Base-by-base conservation (phyloP, 768 basidiomycete genomes). In the Chalciporus piperatus region DNA sequence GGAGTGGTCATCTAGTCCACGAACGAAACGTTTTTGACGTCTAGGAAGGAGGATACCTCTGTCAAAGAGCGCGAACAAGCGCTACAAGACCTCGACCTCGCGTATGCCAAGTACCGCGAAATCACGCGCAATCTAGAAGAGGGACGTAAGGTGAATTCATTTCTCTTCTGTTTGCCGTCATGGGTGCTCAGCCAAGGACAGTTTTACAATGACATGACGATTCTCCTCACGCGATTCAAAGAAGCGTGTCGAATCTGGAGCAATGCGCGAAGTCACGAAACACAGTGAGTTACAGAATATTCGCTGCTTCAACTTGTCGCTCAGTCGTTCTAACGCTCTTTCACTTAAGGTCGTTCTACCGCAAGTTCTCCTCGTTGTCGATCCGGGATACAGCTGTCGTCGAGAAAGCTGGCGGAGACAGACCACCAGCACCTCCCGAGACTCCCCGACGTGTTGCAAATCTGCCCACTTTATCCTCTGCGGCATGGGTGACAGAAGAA, bases 181-280 rank as follows among this genome's bases (percentile, higher is more conserved):
- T 16, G 42, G 10, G 32, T 37, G 0, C 9, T 50, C 1, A 51
- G 33, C 48, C n/a, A 0, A 7, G 37, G 35, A n/a, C 55, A 94
- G 89, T 98, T 98, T 63, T 96, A 99, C 66, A 93, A 92, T 55
- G 88, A 91, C 60, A 78, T 98, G 48, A 78, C 82, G 3, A 79
- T 75, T 11, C 81, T 95, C 41, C 67, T 96, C 1, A 71, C 76
- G 6, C 79, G 85, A 54, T 90, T 92, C 73, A 87, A 83, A 64
- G 86, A 87, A 47, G 76, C 76, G 3, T 93, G 90, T 65, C 81
- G 80, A 59, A 75, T 76, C 4, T 97, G 92, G 89, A 83, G 82
- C 43, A 77, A 80, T 40, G 72, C 76, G 16, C 76, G 95, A 38
- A 80, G 84, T 53, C 78, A 84, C 44, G 91, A 95, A 66, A 76